Conservation (phyloP, 495 filamentous ascomycete species). For the Tuber melanosporum region DNA sequence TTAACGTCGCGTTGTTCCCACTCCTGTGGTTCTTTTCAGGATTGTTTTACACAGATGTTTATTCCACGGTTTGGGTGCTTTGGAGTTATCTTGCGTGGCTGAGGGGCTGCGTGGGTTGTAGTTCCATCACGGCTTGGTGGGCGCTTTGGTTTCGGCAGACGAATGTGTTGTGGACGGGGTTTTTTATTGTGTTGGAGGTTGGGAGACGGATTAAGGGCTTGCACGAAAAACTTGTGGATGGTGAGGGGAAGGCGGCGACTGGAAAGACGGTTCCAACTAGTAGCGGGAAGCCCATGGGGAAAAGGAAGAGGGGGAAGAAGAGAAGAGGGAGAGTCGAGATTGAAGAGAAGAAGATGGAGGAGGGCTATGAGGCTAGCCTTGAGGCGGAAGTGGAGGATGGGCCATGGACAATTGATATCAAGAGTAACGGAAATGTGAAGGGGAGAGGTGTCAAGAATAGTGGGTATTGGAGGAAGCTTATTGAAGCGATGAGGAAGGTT, state of each 20-base stretch:
- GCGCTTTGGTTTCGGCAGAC: constrained; percentile 80
- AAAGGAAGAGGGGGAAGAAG: constrained; percentile 22
- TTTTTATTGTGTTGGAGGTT: constrained; percentile 69
- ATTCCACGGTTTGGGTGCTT: constrained; percentile 61
- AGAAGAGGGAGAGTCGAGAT: constrained; percentile 5
- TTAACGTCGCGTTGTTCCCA: constrained; percentile 84
- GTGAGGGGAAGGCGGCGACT: not conserved
- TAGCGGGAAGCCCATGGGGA: constrained; percentile 9
- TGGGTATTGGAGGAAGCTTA: constrained; percentile 13
- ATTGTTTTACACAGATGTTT: constrained; percentile 88
- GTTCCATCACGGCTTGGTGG: constrained; percentile 33
- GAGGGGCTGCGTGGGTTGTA: constrained; percentile 40
- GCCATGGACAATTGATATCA: constrained; percentile 33
- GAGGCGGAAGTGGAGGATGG: constrained; percentile 22
- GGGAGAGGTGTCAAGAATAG: constrained; percentile 9
- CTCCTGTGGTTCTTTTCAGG: constrained; percentile 91
- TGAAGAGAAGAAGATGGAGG: constrained; percentile 14
- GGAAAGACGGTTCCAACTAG: constrained; percentile 2
- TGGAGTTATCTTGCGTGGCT: constrained; percentile 60
- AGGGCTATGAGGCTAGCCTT: not conserved
- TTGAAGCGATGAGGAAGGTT: constrained; percentile 22
- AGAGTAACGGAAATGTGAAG: constrained; percentile 13
- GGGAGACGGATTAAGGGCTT: constrained; percentile 49
- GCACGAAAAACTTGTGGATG: constrained; percentile 29
- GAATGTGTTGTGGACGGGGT: constrained; percentile 93